Evolutionary conservation across 2,329 filamentous ascomycete genomes (phyloP), one percentile per base, ranked within the genome.

Genomic region (Ophidiomyces ophidiicola): DNA sequence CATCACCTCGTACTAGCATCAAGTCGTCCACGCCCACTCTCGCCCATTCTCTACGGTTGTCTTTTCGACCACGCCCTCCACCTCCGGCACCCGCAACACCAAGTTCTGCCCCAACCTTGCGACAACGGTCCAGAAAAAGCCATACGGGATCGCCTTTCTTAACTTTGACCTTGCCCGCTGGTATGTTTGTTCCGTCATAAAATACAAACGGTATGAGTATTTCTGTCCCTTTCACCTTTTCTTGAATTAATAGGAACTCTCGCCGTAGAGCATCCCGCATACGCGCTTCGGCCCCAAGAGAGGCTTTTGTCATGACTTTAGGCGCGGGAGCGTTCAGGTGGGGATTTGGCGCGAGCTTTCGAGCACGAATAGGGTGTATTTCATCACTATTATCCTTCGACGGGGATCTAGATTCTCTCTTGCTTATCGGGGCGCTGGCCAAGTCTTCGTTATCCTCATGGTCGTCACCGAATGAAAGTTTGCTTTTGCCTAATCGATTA

Each of bases 161-260:
- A 36, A 96, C 74, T 43, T 80, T 78, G 33, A 88, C 87, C 10
- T 73, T 73, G 1, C 88, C 87, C 11, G 86, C 85, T 0, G 87
- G 82, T 7, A 82, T 81, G 57, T 92, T 88, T 15, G 84, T 84
- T 11, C 90, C 90, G 50, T 96, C 88, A 63, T 94, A 96, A 57
- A 96, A 96, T 3, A 96, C 84, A 59, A 96, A 98, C 0, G 90
- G 90, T 21, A 98, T 80, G 11, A 82, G 71, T 39, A 98, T 82
- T 54, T 94, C 87, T 6, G 86, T 87, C 14, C 76, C 76, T 63
- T 92, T 94, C 48, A 96, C 82, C 0, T 78, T 76, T 45, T 92
- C 84, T 56, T 94, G 90, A 43, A 88, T 72, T 6, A 68, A 68
- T 32, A 93, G 58, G 52, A 94, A 98, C 54, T 96, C 80, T 45